A percentile compares a stretch with the other conserved stretches of the same genome.
Conservation (phyloP, 1,284 basidiomycete genomes). For the Trametes polyzona region DNA sequence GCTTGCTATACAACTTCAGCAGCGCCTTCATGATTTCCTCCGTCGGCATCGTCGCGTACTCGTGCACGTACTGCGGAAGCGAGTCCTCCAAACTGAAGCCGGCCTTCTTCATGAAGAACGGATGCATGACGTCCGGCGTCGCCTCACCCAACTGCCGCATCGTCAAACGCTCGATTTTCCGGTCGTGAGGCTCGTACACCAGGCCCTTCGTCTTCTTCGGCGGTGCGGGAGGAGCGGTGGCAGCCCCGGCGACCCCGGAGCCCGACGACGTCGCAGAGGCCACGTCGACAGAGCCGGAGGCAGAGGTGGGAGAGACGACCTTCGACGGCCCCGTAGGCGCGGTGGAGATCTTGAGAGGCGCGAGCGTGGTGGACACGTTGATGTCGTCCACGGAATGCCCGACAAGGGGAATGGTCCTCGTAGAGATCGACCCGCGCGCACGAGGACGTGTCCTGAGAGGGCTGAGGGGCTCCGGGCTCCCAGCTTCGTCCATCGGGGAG, state of each 20-base stretch:
- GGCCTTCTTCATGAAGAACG: slow-evolving; percentile 84
- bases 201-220: slow-evolving; percentile 40
- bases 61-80: slow-evolving; percentile 83
- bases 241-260: neutral
- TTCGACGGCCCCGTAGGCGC: slow-evolving; percentile 7
- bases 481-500: slow-evolving; percentile 1
- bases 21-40: slow-evolving; percentile 87
- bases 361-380: neutral
- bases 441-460: slow-evolving; percentile 9
- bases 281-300: slow-evolving; percentile 7
- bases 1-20: slow-evolving; percentile 80
- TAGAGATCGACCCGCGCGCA: slow-evolving; percentile 22
- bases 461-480: neutral
- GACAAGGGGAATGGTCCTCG: slow-evolving; percentile 12
- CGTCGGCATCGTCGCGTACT: slow-evolving; percentile 82
- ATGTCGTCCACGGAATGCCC: slow-evolving; percentile 18
- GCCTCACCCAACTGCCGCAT: slow-evolving; percentile 87
- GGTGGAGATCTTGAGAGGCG: slow-evolving; percentile 13
- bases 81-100: slow-evolving; percentile 82
- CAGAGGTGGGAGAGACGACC: slow-evolving; percentile 5
- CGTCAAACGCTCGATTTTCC: slow-evolving; percentile 74
- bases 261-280: neutral
- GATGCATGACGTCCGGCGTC: slow-evolving; percentile 86
- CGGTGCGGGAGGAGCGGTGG: slow-evolving; percentile 7
- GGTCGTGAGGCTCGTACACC: slow-evolving; percentile 53